Conservation (phyloP, 768 basidiomycete species). For the Trametes villosa region DNA sequence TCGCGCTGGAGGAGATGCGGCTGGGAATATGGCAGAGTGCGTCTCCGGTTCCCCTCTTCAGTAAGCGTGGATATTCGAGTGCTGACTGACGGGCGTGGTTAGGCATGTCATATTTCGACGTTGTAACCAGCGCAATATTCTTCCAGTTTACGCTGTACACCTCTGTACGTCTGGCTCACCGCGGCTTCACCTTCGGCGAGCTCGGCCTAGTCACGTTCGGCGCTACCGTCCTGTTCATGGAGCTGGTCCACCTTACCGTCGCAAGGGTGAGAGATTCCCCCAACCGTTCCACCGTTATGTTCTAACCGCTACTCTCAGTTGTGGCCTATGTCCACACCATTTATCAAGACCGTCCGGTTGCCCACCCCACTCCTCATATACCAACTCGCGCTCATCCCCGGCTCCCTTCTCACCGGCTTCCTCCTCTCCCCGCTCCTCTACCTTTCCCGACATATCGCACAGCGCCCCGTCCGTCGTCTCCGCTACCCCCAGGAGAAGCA, state of each 20-base stretch:
- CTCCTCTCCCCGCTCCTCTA: conserved; percentile 92
- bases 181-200: conserved; percentile 96
- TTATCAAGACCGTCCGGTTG: conserved; percentile 89
- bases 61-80: neutral
- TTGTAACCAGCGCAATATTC: conserved; percentile 72
- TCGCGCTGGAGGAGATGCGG: conserved; percentile 45
- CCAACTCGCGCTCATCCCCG: conserved; percentile 91
- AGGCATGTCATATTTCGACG: conserved; percentile 84
- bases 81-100: neutral
- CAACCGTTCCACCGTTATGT: no score
- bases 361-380: conserved; percentile 92
- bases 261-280: no score
- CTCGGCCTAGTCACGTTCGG: conserved; percentile 88
- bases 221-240: conserved; percentile 84
- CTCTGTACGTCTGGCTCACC: conserved; percentile 86
- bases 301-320: conserved; percentile 50
- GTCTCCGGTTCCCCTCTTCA: conserved; percentile 44
- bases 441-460: conserved; percentile 89
- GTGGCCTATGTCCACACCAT: conserved; percentile 77
- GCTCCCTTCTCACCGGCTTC: conserved; percentile 91
- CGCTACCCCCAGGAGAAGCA: conserved; percentile 83
- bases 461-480: conserved; percentile 80
- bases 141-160: conserved; percentile 93
- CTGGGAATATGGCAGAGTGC: conserved; percentile 74
- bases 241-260: conserved; percentile 82